Percentiles rank a stretch among this genome's conserved stretches.
phyloP scores from a whole-genome alignment of 148 eudicot species.

The Chenopodium quinoa region DNA sequence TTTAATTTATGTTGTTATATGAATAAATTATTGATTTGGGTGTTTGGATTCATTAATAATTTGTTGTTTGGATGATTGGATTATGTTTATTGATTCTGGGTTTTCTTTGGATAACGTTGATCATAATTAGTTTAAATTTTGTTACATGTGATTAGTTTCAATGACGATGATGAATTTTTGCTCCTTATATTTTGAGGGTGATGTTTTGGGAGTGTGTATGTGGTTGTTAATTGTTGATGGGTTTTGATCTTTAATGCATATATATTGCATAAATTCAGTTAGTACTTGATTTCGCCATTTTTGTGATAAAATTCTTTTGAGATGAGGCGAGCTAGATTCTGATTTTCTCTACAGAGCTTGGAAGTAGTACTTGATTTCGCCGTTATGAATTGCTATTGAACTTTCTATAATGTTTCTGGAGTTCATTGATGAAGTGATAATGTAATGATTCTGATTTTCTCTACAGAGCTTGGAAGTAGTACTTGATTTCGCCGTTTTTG shows the following conservation, averaged over 20 bases:
- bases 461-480: not conserved
- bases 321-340: not conserved
- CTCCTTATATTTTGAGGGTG: too few relatives aligned
- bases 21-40: not conserved
- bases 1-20: not conserved
- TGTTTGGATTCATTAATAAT: not conserved
- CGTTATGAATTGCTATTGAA: not conserved
- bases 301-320: too few relatives aligned
- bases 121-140: not conserved
- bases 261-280: not conserved
- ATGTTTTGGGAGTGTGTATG: not conserved
- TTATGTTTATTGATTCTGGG: not conserved
- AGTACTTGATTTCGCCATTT: not conserved
- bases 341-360: not conserved
- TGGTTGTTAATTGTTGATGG: not conserved
- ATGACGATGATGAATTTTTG: not conserved
- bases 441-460: not conserved
- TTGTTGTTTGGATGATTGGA: not conserved
- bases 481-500: slow-evolving; percentile 3
- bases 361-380: slow-evolving; percentile 5
- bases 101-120: not conserved
- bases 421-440: not conserved
- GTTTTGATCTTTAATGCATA: not conserved
- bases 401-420: not conserved
- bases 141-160: not conserved